Conservation (phyloP, 108 stramenopile genomes). For the Seminavis robusta region DNA sequence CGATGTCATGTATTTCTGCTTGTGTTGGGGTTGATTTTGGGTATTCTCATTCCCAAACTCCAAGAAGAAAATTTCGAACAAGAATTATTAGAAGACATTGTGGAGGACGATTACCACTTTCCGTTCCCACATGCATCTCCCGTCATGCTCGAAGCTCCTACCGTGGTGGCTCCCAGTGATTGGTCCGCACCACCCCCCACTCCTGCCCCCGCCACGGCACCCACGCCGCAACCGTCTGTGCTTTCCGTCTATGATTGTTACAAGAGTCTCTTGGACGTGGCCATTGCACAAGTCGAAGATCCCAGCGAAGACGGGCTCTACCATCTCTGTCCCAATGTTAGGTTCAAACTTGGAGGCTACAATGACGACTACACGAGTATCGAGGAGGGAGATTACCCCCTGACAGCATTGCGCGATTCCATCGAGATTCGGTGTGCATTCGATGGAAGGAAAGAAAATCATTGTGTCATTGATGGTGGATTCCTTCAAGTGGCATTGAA, state of each 20-base stretch:
- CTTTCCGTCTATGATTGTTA: constrained; percentile 16
- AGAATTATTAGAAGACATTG: too few species aligned
- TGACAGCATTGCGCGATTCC: neutral
- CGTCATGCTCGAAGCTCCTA: too few species aligned
- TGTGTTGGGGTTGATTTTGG: too few species aligned
- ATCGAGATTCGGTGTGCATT: constrained; percentile 10
- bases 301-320: neutral
- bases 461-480: constrained; percentile 17
- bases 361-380: constrained; percentile 1
- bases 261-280: constrained; percentile 3
- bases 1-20: too few species aligned
- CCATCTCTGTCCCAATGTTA: constrained; percentile 9
- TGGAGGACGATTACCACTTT: too few species aligned
- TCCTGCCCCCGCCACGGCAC: too few species aligned
- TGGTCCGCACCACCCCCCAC: too few species aligned
- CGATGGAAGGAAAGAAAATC: constrained; percentile 11
- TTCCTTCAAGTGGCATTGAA: constrained; percentile 3
- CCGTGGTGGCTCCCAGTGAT: too few species aligned
- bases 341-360: constrained; percentile 3
- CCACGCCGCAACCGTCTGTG: too few species aligned
- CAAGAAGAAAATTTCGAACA: too few species aligned
- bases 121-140: too few species aligned
- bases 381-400: constrained; percentile 7
- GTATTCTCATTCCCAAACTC: too few species aligned
- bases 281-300: constrained; percentile 3